Evolutionary conservation across 495 filamentous ascomycete genomes (phyloP).

Genomic region (Hyaloscypha hepaticicola): DNA sequence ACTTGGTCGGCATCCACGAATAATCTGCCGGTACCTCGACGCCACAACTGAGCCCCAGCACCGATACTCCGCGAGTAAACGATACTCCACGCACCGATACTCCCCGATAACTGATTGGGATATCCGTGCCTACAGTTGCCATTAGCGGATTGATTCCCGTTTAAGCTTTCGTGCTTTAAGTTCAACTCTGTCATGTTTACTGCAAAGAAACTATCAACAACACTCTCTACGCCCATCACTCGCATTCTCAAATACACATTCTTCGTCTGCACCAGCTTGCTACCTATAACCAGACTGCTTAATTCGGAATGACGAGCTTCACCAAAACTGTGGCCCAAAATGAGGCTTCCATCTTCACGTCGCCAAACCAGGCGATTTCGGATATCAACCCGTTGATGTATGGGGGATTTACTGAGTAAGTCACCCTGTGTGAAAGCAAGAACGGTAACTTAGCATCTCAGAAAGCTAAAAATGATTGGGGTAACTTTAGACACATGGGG

Average conservation of each 20-base stretch:
- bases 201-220: background rate
- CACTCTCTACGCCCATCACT: background rate
- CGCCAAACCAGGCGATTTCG: background rate
- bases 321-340: background rate
- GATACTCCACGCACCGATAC: background rate
- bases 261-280: background rate
- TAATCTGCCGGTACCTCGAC: too few relatives aligned
- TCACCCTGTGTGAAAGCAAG: background rate
- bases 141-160: background rate
- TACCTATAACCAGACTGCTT: background rate
- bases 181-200: background rate
- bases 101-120: background rate
- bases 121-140: too few relatives aligned
- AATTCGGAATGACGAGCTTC: background rate
- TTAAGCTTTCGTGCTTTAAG: background rate
- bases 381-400: background rate
- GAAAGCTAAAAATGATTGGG: background rate
- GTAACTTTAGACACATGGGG: slow-evolving; percentile 54
- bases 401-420: background rate
- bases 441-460: background rate
- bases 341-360: background rate
- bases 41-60: background rate
- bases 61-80: background rate
- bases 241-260: background rate
- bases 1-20: too few relatives aligned